A percentile compares a stretch with the other conserved stretches of the same genome.
Evolutionary conservation across 2,329 filamentous ascomycete genomes (phyloP).

Genomic region (Neonectria magnoliae): DNA sequence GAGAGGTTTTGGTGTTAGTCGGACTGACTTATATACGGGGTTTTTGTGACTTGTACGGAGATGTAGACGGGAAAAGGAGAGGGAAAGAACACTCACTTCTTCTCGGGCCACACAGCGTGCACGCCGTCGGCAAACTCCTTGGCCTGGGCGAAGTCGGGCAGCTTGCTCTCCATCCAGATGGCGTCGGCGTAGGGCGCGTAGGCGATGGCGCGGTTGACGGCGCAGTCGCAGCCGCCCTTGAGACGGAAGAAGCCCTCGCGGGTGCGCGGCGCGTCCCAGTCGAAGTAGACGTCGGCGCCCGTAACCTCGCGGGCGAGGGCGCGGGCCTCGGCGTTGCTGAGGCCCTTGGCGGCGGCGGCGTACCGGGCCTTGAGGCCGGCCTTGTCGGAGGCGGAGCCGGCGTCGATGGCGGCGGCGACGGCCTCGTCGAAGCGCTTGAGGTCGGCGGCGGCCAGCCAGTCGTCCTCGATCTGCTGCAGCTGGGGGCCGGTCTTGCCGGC

Average conservation of each 20-base stretch:
- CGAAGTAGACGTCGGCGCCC: slow-evolving; percentile 85
- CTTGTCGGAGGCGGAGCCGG: slow-evolving; percentile 75
- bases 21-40: no score
- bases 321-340: slow-evolving; percentile 84
- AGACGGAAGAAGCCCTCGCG: slow-evolving; percentile 96
- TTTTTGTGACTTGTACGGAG: not conserved
- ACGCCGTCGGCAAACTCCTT: slow-evolving; percentile 94
- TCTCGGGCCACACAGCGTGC: slow-evolving; percentile 93
- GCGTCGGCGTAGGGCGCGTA: slow-evolving; percentile 94
- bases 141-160: slow-evolving; percentile 91
- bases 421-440: slow-evolving; percentile 93
- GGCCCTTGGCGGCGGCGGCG: slow-evolving; percentile 75
- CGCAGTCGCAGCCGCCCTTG: slow-evolving; percentile 89
- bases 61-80: not conserved
- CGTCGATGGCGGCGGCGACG: slow-evolving; percentile 83
- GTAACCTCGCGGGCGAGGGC: slow-evolving; percentile 80
- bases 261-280: slow-evolving; percentile 95
- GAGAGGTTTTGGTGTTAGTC: slow-evolving; percentile 30
- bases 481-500: slow-evolving; percentile 82
- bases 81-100: slow-evolving; percentile 74
- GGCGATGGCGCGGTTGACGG: slow-evolving; percentile 88
- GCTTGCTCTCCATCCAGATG: slow-evolving; percentile 99
- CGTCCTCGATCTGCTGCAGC: slow-evolving; percentile 91
- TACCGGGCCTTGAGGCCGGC: slow-evolving; percentile 73
- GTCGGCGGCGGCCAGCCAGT: slow-evolving; percentile 81